Conservation (phyloP, 202 grass and related monocot genomes). For the Miscanthus sacchariflorus region DNA sequence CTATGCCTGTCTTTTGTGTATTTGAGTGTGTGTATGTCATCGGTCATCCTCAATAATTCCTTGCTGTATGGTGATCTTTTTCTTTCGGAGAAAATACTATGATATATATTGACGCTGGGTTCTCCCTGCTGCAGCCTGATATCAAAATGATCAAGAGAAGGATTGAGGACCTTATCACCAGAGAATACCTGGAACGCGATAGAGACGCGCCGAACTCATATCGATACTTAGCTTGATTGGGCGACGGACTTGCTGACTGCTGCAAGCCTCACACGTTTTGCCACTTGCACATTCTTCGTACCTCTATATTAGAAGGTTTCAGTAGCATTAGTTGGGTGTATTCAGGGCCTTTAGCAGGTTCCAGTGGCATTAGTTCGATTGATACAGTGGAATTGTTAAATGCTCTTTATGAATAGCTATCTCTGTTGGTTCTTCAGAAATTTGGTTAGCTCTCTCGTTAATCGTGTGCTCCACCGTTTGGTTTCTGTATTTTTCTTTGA, state of each 20-base stretch:
- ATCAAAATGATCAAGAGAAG: conserved; percentile 93
- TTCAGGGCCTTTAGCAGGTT: neutral
- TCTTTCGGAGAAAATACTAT: neutral
- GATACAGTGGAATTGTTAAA: neutral
- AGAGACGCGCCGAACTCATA: conserved; percentile 66
- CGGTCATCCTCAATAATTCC: too few relatives aligned
- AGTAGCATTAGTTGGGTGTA: neutral
- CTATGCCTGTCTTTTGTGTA: neutral
- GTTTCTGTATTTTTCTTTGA: neutral
- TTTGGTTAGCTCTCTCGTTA: neutral
- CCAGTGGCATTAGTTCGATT: neutral
- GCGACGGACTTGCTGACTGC: neutral
- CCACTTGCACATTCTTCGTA: neutral
- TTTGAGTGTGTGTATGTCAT: neutral
- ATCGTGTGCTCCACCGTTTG: neutral
- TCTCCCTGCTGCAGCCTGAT: conserved; percentile 63
- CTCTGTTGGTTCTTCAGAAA: neutral
- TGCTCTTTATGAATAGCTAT: neutral
- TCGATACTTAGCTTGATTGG: conserved; percentile 70
- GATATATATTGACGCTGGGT: neutral
- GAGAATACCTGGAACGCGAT: conserved; percentile 82
- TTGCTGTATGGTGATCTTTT: neutral
- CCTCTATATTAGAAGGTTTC: neutral
- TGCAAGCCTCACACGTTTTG: neutral
- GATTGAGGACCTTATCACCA: conserved; percentile 83